Evolutionary conservation across 441 rosid genomes (phyloP), one percentile per base, ranked within the genome.

Genomic region (Eutrema salsugineum): DNA sequence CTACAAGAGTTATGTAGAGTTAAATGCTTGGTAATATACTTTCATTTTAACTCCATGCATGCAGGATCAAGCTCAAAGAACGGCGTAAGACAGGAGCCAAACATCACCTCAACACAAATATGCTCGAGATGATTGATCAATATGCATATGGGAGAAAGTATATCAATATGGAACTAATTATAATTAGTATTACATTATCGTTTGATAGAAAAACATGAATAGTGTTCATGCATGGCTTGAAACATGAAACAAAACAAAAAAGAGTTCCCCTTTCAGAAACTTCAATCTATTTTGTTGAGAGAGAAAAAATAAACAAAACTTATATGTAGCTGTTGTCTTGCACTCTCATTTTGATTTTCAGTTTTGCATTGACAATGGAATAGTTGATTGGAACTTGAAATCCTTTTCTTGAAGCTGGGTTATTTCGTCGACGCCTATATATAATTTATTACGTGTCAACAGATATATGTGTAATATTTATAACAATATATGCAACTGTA

Each of bases 221-320:
- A 32, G 16, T 43, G 16, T 55, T 58, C 50, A 46, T 32, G 57
- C 50, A 46, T 32, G 57, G 56, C 39, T 53, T 30, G 68, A 62
- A 62, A 20, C 63, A 51, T 59, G 24, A 46, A 65, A 24, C n/a
- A n/a, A n/a, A n/a, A n/a, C n/a, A n/a, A n/a, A 43, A 27, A 28
- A 63, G 51, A 75, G 79, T 76, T 63, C 79, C 79, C 75, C 75
- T 57, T 53, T 47, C 66, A 69, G n/a, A 76, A 56, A 76, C 79
- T 76, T 76, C 79, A 76, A 69, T 76, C 44, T 69, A 44, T 24
- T 24, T 27, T 53, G 19, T 54, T 35, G 11, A 30, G 43, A 49
- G 68, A 74, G 11, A 38, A 7, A 16, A 12, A 50, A 39, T 5
- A 24, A 48, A 56, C 0, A n/a, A 42, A 40, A 17, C 1, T 35